These are phyloP conservation scores for Diutina sp. DNA, from an alignment of 1,139 yeast genomes.

Conservation along the genomic window DNA sequence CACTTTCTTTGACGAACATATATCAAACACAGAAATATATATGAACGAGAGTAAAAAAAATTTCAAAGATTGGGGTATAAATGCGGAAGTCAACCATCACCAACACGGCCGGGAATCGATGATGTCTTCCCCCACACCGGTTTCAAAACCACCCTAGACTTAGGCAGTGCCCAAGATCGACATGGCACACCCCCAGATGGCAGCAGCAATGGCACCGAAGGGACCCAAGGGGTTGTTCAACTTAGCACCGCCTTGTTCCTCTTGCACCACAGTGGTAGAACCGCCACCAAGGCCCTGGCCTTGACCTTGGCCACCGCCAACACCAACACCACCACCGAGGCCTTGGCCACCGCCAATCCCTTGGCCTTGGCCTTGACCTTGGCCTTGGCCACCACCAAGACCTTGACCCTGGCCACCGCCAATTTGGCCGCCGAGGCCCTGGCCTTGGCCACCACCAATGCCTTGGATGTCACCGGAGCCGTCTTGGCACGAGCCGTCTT, in stretches of 20 bases:
- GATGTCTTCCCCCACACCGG: neutral
- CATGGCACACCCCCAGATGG: neutral
- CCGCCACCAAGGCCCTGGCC: neutral
- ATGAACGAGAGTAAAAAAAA: neutral
- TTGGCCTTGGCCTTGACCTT: neutral
- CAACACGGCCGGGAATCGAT: neutral
- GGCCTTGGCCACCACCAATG: neutral
- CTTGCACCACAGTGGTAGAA: neutral
- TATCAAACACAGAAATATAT: neutral
- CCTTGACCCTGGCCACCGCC: neutral
- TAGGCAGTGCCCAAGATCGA: neutral
- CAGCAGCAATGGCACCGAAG: neutral
- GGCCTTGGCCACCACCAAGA: neutral
- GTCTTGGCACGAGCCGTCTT: neutral
- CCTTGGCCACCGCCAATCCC: no score
- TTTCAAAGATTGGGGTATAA: neutral
- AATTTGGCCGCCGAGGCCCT: no score
- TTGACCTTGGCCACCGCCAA: neutral
- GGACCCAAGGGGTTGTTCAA: neutral
- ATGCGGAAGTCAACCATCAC: neutral
- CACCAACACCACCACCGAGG: neutral
- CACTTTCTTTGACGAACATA: neutral
- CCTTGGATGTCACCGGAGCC: neutral
- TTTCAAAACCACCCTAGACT: neutral
- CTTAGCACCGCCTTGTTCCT: neutral